Base-by-base conservation (phyloP, 2,329 filamentous ascomycete genomes). In the Neonectria faginata region DNA sequence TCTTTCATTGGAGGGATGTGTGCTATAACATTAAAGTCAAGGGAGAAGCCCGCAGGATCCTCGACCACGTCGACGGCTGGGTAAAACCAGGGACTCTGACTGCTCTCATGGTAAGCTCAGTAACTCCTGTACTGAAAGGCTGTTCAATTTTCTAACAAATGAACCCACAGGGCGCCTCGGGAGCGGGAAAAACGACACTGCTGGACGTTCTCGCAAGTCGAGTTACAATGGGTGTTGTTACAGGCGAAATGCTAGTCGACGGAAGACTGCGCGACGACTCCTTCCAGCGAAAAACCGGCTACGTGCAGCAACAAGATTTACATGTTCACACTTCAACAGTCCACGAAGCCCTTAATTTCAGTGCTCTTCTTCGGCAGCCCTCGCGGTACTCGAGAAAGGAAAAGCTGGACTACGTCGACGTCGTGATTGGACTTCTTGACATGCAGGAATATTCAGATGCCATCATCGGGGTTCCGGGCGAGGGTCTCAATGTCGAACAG, bases 181-280 rank as follows among this genome's bases (percentile, higher is more conserved):
- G 93, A 71, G 93, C 93, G 18, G 93, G 93, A 54, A 97, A 97
- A 77, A 97, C 93, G 0, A 96, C 93, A 0, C 85, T 97, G 18
- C 82, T 97, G 39, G 92, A 97, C 78, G 91, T 92, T 25, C 83
- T 97, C 62, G 93, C 93, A 36, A 91, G 90, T 62, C 89, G 93
- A 75, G 90, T 91, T 9, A 93, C 91, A 0, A 93, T 94, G 88
- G 93, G 93, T 77, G 89, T 95, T 27, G 91, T 96, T 44, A 87
- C 86, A 2, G 93, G 93, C 59, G 90, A 94, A 68, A 94, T 96
- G 89, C 76, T 86, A 7, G 83, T 87, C 16, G 82, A 86, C 64
- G 85, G 84, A 20, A 85, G 83, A 47, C 87, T 86, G 39, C 87
- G 91, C 44, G 92, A 94, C 70, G 83, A 84, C 16, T 92, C 91